phyloP scores from a whole-genome alignment of 73 alveolate species.

The Tetrahymena thermophila region DNA sequence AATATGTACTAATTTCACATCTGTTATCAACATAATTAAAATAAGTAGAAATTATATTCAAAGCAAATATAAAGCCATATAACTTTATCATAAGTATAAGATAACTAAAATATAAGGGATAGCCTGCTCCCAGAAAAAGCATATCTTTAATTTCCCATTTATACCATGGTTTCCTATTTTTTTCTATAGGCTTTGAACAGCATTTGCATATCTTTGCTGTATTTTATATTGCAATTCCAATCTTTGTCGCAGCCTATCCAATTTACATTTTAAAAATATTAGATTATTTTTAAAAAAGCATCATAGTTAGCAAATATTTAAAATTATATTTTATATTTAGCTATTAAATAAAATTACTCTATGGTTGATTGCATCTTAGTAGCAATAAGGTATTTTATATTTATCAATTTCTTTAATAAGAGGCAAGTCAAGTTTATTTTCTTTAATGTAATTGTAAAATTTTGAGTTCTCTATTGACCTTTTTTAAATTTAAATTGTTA shows the following conservation, averaged over 20 bases:
- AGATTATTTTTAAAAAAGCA: neutral
- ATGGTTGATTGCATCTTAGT: neutral
- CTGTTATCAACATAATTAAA: neutral
- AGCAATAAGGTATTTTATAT: neutral
- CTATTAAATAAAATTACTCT: neutral
- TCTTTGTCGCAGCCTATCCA: neutral
- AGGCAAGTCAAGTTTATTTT: neutral
- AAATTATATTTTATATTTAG: neutral
- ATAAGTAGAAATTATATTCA: neutral
- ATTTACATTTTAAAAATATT: neutral
- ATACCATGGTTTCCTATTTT: neutral
- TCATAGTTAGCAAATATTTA: neutral
- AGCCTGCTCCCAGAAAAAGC: neutral
- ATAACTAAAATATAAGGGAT: neutral
- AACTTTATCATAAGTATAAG: neutral
- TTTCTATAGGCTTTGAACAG: neutral
- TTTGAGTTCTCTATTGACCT: neutral
- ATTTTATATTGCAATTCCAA: neutral
- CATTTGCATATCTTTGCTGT: neutral
- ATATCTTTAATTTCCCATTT: neutral
- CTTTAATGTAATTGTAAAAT: neutral
- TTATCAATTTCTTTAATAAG: neutral
- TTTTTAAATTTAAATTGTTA: neutral
- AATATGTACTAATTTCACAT: neutral
- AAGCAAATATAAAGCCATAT: neutral